Evolutionary conservation across 148 eudicot genomes (phyloP).

Genomic region (Rhododendron henanense): DNA sequence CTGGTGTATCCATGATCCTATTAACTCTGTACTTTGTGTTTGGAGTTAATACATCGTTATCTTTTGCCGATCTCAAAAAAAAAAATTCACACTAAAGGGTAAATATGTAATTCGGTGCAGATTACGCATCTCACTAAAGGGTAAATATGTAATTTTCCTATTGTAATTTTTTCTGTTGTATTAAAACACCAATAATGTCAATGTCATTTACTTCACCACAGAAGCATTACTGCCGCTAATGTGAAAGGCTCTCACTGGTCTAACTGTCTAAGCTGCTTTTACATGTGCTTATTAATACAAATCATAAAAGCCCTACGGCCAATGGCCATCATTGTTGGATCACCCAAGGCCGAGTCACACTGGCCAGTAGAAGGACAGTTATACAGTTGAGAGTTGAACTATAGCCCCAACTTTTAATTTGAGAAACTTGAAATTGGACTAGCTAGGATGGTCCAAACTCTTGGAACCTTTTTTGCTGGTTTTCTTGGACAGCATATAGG

Average conservation of each 20-base stretch:
- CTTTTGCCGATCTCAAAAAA: no score
- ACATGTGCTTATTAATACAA: neutral
- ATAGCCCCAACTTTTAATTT: neutral
- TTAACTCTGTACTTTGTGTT: no score
- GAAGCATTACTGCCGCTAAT: neutral
- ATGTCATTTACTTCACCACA: neutral
- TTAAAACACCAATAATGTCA: neutral
- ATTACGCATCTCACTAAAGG: neutral
- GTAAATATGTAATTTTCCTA: neutral
- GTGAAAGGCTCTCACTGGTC: neutral
- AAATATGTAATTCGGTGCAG: neutral
- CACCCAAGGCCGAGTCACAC: neutral
- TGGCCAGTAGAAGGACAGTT: neutral
- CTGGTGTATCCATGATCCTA: no score
- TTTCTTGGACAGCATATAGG: neutral
- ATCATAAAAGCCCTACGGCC: neutral
- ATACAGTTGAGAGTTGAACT: neutral
- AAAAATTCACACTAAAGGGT: neutral
- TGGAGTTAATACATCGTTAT: no score
- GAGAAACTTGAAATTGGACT: neutral
- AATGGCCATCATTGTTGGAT: neutral
- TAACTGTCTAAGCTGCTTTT: neutral
- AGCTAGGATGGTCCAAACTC: neutral
- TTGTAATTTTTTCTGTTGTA: neutral
- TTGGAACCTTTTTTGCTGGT: neutral